These are phyloP conservation scores for Pseudozyma tsukubaensis DNA, from an alignment of 1,284 basidiomycete species.

Conservation along the genomic window DNA sequence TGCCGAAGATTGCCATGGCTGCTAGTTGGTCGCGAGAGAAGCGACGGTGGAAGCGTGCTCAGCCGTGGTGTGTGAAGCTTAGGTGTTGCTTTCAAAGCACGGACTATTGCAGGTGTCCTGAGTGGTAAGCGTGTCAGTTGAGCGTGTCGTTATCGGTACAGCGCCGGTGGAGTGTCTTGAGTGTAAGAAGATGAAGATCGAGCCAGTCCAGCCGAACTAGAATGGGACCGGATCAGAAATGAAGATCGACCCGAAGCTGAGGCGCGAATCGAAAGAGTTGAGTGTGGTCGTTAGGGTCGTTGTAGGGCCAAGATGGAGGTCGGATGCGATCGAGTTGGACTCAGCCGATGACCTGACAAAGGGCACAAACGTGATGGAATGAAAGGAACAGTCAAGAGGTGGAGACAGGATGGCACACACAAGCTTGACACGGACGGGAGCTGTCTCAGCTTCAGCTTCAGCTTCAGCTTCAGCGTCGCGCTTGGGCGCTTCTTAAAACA, in stretches of 20 bases:
- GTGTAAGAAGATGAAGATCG: neutral
- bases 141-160: neutral
- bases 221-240: neutral
- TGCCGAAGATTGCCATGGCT: constrained; percentile 65
- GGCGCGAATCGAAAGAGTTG: neutral
- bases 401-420: constrained; percentile 4
- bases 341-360: constrained; percentile 8
- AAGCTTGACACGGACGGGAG: neutral
- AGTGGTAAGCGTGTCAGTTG: neutral
- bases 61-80: neutral
- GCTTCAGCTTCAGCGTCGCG: neutral
- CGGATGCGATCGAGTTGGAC: constrained; percentile 6
- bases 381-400: constrained; percentile 2
- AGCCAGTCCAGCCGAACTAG: constrained; percentile 1
- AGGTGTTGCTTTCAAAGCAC: neutral
- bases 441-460: neutral
- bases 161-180: neutral
- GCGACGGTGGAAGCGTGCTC: neutral
- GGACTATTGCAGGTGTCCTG: neutral
- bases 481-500: too few species aligned
- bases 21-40: neutral
- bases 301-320: neutral
- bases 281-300: constrained; percentile 10
- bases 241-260: neutral
- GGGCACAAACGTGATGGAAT: constrained; percentile 7